Conservation (phyloP, 2,329 filamentous ascomycete genomes). For the Onygenales sp. region DNA sequence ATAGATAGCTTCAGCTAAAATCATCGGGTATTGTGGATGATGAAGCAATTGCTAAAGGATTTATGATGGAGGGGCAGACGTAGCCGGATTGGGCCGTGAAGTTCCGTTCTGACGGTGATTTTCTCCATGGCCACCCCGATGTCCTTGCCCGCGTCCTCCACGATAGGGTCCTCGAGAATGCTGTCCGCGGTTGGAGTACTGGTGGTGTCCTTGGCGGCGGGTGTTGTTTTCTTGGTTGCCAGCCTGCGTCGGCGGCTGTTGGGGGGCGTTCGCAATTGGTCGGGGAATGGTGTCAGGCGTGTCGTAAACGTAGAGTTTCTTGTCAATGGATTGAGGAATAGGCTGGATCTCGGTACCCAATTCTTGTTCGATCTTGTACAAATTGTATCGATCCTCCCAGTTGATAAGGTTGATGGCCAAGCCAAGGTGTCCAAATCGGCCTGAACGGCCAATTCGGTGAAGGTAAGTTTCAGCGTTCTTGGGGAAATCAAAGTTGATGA, state of each 20-base stretch:
- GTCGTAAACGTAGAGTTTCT: constrained; percentile 96
- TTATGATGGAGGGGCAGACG: constrained; percentile 9
- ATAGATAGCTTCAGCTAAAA: background rate
- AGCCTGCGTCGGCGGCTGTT: constrained; percentile 13
- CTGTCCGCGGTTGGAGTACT: constrained; percentile 28
- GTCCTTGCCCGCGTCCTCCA: constrained; percentile 34
- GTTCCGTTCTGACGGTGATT: constrained; percentile 18
- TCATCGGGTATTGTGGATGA: background rate
- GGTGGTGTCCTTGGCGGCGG: constrained; percentile 27
- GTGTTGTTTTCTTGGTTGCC: constrained; percentile 16
- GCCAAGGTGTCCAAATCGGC: constrained; percentile 92
- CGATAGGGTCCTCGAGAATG: constrained; percentile 30
- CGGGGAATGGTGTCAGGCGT: constrained; percentile 90
- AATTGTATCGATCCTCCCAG: constrained; percentile 97
- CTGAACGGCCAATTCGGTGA: constrained; percentile 94
- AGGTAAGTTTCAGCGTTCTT: constrained; percentile 99
- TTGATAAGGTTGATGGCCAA: constrained; percentile 98
- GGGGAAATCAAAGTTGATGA: constrained; percentile 99
- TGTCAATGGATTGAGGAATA: constrained; percentile 92
- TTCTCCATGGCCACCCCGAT: constrained; percentile 29
- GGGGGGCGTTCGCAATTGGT: constrained; percentile 53
- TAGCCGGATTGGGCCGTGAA: constrained; percentile 12
- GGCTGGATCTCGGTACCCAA: constrained; percentile 94
- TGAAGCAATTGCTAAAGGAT: background rate
- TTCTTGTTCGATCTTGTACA: constrained; percentile 97